Evolutionary conservation across 805 yeast genomes (phyloP).

Genomic region (Starmerella riodocensis): DNA sequence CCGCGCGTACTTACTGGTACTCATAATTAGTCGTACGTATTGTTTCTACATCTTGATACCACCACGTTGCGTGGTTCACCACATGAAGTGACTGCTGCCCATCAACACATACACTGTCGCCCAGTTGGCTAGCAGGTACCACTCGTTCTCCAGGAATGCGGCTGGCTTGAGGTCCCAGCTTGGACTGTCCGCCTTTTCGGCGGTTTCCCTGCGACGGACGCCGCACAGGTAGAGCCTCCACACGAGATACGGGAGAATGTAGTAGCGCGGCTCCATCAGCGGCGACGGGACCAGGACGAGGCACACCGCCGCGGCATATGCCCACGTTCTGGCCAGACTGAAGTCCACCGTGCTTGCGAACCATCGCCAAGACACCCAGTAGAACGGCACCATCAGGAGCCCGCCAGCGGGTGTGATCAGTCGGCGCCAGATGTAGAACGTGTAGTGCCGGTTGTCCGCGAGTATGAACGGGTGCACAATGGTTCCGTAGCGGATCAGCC

Average conservation of each 20-base stretch:
- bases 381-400: slow-evolving; percentile 46
- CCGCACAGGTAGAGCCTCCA: slow-evolving; percentile 47
- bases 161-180: no score
- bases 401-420: slow-evolving; percentile 31
- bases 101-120: slow-evolving; percentile 44
- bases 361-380: slow-evolving; percentile 43
- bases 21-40: neutral
- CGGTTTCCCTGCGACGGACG: no score
- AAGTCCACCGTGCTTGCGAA: slow-evolving; percentile 25
- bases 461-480: slow-evolving; percentile 77
- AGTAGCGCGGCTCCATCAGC: slow-evolving; percentile 85
- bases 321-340: slow-evolving; percentile 22
- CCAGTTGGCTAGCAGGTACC: slow-evolving; percentile 47
- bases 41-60: neutral
- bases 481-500: slow-evolving; percentile 30
- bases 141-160: slow-evolving; percentile 41
- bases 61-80: no score
- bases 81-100: slow-evolving; percentile 80
- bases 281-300: slow-evolving; percentile 78
- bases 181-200: no score
- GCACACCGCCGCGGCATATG: slow-evolving; percentile 39
- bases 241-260: slow-evolving; percentile 62
- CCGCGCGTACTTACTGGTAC: no score
- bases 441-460: slow-evolving; percentile 89
- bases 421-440: slow-evolving; percentile 70